A percentile compares a stretch with the other conserved stretches of the same genome.
phyloP scores from a whole-genome alignment of 495 filamentous ascomycete genomes.

The Hypomontagnella submonticulosa region DNA sequence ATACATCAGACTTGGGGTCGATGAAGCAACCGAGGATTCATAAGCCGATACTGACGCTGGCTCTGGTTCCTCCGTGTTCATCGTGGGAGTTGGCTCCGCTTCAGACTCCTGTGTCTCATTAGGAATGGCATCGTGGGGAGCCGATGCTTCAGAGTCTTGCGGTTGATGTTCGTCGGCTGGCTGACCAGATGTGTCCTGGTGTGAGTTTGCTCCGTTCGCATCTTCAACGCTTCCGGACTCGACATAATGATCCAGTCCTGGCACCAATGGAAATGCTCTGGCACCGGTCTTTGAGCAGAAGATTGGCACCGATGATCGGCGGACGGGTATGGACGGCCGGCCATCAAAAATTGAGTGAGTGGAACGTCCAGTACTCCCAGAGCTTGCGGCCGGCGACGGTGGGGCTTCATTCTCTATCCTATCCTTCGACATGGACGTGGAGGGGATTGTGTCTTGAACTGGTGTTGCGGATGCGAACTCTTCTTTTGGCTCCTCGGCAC shows the following conservation, averaged over 20 bases:
- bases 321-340: conserved; percentile 27
- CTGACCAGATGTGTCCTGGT: conserved; percentile 2
- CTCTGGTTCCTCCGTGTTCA: conserved; percentile 11
- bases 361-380: conserved; percentile 9
- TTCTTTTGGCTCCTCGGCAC: conserved; percentile 23
- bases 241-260: conserved; percentile 15
- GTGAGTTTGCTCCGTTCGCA: conserved; percentile 1
- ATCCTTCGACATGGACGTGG: conserved; percentile 24
- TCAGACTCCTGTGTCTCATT: not conserved
- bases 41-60: conserved; percentile 13
- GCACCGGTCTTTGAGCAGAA: conserved; percentile 35
- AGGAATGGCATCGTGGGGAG: conserved; percentile 1
- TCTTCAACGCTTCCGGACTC: conserved; percentile 17
- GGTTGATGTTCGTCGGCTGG: not conserved
- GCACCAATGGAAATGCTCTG: conserved; percentile 44
- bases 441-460: conserved; percentile 30
- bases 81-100: conserved; percentile 2
- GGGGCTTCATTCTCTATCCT: conserved; percentile 11
- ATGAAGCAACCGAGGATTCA: conserved; percentile 48
- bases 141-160: not conserved
- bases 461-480: conserved; percentile 23
- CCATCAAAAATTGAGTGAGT: conserved; percentile 4
- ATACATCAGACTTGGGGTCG: conserved; percentile 52
- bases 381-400: conserved; percentile 1
- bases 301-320: conserved; percentile 29